phyloP scores from a whole-genome alignment of 495 filamentous ascomycete genomes.

The Talaromyces borbonicus region DNA sequence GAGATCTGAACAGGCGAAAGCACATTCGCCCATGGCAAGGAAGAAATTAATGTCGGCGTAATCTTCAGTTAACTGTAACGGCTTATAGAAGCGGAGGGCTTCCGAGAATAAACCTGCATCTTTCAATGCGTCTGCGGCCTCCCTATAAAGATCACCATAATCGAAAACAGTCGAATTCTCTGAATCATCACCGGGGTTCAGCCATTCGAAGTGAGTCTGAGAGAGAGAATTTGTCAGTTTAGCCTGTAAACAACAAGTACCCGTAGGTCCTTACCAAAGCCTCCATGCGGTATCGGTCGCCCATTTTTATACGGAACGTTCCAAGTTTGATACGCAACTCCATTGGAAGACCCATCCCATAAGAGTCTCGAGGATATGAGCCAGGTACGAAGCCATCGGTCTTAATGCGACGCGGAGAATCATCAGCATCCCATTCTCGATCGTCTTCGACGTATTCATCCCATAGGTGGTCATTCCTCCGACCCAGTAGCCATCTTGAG shows the following conservation, averaged over 20 bases:
- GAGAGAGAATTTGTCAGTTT: neutral
- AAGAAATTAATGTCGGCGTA: slow-evolving; percentile 52
- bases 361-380: slow-evolving; percentile 46
- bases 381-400: slow-evolving; percentile 45
- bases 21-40: slow-evolving; percentile 66
- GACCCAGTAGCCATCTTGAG: slow-evolving; percentile 72
- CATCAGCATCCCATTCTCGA: slow-evolving; percentile 78
- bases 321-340: slow-evolving; percentile 84
- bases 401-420: slow-evolving; percentile 54
- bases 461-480: slow-evolving; percentile 68
- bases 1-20: slow-evolving; percentile 47
- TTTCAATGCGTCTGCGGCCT: slow-evolving; percentile 59
- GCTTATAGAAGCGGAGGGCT: slow-evolving; percentile 65
- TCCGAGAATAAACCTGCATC: slow-evolving; percentile 44
- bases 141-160: slow-evolving; percentile 67
- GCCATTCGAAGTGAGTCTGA: slow-evolving; percentile 53
- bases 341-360: slow-evolving; percentile 67
- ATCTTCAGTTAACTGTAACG: slow-evolving; percentile 49
- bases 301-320: slow-evolving; percentile 62
- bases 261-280: slow-evolving; percentile 70
- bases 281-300: slow-evolving; percentile 52
- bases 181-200: slow-evolving; percentile 47
- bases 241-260: too few relatives aligned
- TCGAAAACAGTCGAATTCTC: slow-evolving; percentile 43
- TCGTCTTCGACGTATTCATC: slow-evolving; percentile 68